Percentiles rank a stretch among this genome's conserved stretches.
phyloP scores from a whole-genome alignment of 2,329 filamentous ascomycete species.

The Coniochaeta ligniaria region DNA sequence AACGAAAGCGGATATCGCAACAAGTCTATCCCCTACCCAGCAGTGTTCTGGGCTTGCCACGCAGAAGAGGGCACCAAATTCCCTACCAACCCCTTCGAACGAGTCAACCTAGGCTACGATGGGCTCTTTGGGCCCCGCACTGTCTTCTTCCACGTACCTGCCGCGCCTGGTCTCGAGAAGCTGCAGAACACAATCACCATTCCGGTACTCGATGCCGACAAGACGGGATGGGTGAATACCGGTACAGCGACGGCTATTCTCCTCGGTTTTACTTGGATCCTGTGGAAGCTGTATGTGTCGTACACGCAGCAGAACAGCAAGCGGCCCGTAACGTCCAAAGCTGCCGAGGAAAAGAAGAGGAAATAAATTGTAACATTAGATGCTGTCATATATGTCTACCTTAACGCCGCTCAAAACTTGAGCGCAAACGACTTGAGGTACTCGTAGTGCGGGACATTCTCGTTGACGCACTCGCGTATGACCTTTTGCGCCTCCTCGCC shows the following conservation, averaged over 20 bases:
- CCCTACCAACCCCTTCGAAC: constrained; percentile 75
- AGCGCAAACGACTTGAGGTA: constrained; percentile 74
- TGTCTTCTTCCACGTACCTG: constrained; percentile 73
- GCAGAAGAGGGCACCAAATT: constrained; percentile 61
- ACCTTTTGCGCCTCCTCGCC: constrained; percentile 63
- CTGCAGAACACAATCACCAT: constrained; percentile 52
- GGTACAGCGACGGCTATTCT: constrained; percentile 53
- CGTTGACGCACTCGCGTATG: constrained; percentile 64
- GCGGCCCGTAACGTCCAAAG: not conserved
- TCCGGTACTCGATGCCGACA: constrained; percentile 55
- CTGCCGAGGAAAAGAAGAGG: constrained; percentile 13
- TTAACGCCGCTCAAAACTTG: constrained; percentile 35
- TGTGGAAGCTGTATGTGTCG: constrained; percentile 47
- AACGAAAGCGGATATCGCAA: constrained; percentile 43
- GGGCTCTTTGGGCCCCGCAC: constrained; percentile 68
- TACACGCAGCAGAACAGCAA: constrained; percentile 13
- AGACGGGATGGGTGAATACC: constrained; percentile 38
- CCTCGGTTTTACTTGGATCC: constrained; percentile 63
- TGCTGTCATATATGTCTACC: not conserved
- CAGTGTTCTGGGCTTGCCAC: constrained; percentile 85
- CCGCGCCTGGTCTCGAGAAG: constrained; percentile 28
- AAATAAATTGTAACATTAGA: constrained; percentile 8
- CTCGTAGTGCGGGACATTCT: constrained; percentile 69
- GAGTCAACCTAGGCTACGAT: constrained; percentile 80
- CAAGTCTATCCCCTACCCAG: constrained; percentile 67